A percentile compares a stretch with the other conserved stretches of the same genome.
These are phyloP conservation scores for Talaromyces amestolkiae DNA, from an alignment of 2,329 filamentous ascomycete species.

Conservation along the genomic window DNA sequence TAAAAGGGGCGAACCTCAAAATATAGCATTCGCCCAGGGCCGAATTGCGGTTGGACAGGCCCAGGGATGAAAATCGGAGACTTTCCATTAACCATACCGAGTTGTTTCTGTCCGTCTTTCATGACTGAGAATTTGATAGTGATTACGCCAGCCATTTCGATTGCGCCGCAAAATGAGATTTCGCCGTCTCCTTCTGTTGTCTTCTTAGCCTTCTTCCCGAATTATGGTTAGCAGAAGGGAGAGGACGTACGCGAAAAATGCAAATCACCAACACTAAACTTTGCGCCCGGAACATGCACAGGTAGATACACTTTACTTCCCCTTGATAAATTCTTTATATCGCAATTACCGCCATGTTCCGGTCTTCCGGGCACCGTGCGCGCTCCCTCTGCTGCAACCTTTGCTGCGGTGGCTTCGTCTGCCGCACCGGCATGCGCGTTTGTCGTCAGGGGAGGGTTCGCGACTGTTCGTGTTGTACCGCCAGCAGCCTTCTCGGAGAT, in stretches of 20 bases:
- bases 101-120: conserved; percentile 71
- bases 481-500: conserved; percentile 60
- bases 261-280: conserved; percentile 85
- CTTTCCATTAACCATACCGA: conserved; percentile 62
- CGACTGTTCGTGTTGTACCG: conserved; percentile 65
- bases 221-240: not conserved
- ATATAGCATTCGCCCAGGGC: conserved; percentile 75
- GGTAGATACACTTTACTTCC: conserved; percentile 83
- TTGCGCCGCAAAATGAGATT: conserved; percentile 84
- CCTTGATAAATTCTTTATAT: conserved; percentile 81
- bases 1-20: conserved; percentile 55
- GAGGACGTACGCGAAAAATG: conserved; percentile 61
- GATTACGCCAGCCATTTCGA: conserved; percentile 90
- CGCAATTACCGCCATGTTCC: conserved; percentile 86
- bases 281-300: conserved; percentile 80
- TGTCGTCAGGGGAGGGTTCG: conserved; percentile 69
- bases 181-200: conserved; percentile 75
- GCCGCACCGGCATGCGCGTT: conserved; percentile 72
- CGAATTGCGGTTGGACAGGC: conserved; percentile 84
- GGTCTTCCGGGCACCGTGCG: conserved; percentile 73
- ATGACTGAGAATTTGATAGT: conserved; percentile 87
- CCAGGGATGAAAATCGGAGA: conserved; percentile 82
- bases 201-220: not conserved
- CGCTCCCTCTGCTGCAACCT: conserved; percentile 74
- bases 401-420: conserved; percentile 57